Percentiles rank a stretch among this genome's conserved stretches.
Evolutionary conservation across 2,329 filamentous ascomycete genomes (phyloP).

Genomic region (Cytospora piceae): DNA sequence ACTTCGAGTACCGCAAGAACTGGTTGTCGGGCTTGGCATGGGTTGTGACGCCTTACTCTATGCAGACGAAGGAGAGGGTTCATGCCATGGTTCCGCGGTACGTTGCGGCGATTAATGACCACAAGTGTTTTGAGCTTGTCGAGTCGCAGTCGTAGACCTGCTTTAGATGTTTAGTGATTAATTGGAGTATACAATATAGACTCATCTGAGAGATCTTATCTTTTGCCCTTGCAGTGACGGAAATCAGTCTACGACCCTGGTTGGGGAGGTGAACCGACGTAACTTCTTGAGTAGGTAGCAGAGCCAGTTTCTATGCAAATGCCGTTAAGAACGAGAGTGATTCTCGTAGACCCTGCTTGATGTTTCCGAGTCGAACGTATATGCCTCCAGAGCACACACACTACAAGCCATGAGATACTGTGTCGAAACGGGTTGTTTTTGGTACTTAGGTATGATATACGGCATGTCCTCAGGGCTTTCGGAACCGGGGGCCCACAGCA

Average conservation of each 20-base stretch:
- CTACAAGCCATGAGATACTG: too few species aligned
- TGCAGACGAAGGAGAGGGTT: constrained; percentile 44
- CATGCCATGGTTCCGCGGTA: constrained; percentile 40
- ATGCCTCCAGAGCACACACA: too few species aligned
- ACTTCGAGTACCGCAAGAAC: constrained; percentile 40
- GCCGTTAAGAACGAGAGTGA: too few species aligned
- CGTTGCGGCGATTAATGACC: constrained; percentile 42
- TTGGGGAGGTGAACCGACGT: too few species aligned
- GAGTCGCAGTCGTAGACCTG: background rate
- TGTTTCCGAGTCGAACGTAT: too few species aligned
- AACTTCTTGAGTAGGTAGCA: too few species aligned
- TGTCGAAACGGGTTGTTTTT: too few species aligned
- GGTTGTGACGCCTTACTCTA: constrained; percentile 36
- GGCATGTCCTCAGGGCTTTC: too few species aligned
- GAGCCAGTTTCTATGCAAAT: too few species aligned
- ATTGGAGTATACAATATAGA: background rate
- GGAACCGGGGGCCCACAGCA: too few species aligned
- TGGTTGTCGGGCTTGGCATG: constrained; percentile 41
- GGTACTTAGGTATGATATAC: background rate
- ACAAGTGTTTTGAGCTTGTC: constrained; percentile 41
- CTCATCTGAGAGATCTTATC: background rate
- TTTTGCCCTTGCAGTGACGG: background rate
- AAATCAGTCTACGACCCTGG: too few species aligned
- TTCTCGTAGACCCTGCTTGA: too few species aligned
- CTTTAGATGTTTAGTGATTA: background rate